Conservation (phyloP, 2,329 filamentous ascomycete species). For the Botrytis pseudocinerea region DNA sequence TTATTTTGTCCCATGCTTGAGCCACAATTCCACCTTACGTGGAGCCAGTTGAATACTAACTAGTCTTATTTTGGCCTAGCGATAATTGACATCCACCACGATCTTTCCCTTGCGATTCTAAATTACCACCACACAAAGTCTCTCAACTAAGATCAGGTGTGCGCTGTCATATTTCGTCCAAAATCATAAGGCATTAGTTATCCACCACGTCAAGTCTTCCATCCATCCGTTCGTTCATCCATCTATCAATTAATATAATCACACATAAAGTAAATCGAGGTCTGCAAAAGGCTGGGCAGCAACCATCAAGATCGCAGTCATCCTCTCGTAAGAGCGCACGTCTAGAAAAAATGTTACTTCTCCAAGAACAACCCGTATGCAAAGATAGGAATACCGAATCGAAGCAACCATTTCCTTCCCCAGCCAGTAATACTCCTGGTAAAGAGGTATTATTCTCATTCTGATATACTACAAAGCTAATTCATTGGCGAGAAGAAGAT, state of each 20-base stretch:
- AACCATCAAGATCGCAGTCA: not conserved
- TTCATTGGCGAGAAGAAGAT: not conserved
- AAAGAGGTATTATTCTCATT: slow-evolving; percentile 29
- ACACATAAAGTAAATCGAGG: not conserved
- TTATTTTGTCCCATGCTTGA: no score
- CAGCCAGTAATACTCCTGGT: slow-evolving; percentile 29
- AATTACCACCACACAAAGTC: no score
- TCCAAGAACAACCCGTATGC: not conserved
- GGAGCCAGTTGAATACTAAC: no score
- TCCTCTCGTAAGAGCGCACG: not conserved
- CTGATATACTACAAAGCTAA: slow-evolving; percentile 33
- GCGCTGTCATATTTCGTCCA: no score
- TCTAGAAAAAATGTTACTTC: not conserved
- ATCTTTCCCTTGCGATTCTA: no score
- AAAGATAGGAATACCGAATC: slow-evolving; percentile 24
- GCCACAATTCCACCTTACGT: no score
- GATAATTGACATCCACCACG: no score
- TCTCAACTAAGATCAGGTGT: no score
- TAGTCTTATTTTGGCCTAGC: no score
- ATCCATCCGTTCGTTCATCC: not conserved
- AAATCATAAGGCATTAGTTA: no score
- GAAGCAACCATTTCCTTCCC: slow-evolving; percentile 29
- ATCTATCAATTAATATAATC: not conserved
- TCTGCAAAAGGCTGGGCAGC: not conserved
- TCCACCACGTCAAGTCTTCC: not conserved